Conservation (phyloP, 2,329 filamentous ascomycete genomes). For the Alternaria postmessia region DNA sequence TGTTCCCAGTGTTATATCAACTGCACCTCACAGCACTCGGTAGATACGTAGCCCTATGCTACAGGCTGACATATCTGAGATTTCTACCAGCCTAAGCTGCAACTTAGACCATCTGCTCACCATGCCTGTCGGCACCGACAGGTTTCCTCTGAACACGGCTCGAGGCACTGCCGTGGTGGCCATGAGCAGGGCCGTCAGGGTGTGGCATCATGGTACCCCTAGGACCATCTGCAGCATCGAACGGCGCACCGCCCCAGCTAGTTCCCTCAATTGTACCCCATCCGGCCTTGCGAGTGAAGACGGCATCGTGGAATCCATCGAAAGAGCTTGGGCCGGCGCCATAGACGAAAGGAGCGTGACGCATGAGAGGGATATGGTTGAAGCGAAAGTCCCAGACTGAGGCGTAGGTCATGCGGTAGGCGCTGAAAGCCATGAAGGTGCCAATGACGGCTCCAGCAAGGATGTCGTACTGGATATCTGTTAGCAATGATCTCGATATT, state of each 20-base stretch:
- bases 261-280: constrained; percentile 61
- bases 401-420: constrained; percentile 74
- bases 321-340: constrained; percentile 50
- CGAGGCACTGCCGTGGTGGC: constrained; percentile 25
- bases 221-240: constrained; percentile 52
- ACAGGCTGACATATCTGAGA: background rate
- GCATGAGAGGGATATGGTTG: constrained; percentile 71
- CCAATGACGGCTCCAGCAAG: constrained; percentile 72
- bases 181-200: constrained; percentile 36
- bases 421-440: constrained; percentile 68
- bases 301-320: constrained; percentile 60
- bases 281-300: constrained; percentile 67
- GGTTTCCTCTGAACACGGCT: constrained; percentile 43
- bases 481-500: background rate
- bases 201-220: constrained; percentile 44
- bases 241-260: constrained; percentile 53
- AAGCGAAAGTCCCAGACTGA: constrained; percentile 73
- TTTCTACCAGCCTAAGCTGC: background rate
- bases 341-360: constrained; percentile 64
- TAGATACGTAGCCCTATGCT: background rate
- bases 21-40: background rate
- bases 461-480: constrained; percentile 69
- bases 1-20: background rate
- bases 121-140: constrained; percentile 30
- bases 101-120: constrained; percentile 17